These are phyloP conservation scores for Penicillium sp. DNA, from an alignment of 2,329 filamentous ascomycete genomes.

Conservation along the genomic window DNA sequence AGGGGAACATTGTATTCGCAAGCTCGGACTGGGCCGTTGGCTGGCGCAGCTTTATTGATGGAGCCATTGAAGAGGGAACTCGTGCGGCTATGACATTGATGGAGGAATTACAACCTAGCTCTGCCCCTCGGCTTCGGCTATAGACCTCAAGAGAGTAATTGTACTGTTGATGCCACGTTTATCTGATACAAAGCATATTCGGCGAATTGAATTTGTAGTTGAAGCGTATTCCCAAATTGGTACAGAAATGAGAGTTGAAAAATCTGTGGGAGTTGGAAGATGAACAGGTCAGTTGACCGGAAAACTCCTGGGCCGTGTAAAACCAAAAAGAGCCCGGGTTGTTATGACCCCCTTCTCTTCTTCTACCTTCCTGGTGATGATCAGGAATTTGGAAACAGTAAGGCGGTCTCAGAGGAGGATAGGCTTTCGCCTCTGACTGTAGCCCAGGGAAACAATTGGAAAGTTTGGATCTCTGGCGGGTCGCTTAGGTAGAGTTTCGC, in stretches of 20 bases:
- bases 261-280: too few relatives aligned
- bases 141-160: not conserved
- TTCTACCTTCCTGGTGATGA: too few relatives aligned
- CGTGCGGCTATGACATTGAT: slow-evolving; percentile 37
- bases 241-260: too few relatives aligned
- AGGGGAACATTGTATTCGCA: slow-evolving; percentile 52
- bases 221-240: too few relatives aligned
- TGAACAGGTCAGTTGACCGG: too few relatives aligned
- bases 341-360: too few relatives aligned
- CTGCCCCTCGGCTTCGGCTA: slow-evolving; percentile 1
- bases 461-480: not conserved
- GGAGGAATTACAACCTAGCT: slow-evolving; percentile 19
- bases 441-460: not conserved
- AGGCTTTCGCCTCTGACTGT: not conserved
- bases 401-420: not conserved
- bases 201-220: too few relatives aligned
- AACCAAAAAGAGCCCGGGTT: too few relatives aligned
- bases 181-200: too few relatives aligned
- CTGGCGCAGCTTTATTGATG: slow-evolving; percentile 55
- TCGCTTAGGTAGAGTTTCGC: not conserved
- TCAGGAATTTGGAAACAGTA: not conserved
- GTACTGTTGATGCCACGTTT: too few relatives aligned
- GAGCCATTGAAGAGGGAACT: slow-evolving; percentile 52
- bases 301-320: too few relatives aligned
- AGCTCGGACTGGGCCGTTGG: slow-evolving; percentile 54